Base-by-base conservation (phyloP, 169 alveolate genomes). In the Haemoproteus tartakovskyi region DNA sequence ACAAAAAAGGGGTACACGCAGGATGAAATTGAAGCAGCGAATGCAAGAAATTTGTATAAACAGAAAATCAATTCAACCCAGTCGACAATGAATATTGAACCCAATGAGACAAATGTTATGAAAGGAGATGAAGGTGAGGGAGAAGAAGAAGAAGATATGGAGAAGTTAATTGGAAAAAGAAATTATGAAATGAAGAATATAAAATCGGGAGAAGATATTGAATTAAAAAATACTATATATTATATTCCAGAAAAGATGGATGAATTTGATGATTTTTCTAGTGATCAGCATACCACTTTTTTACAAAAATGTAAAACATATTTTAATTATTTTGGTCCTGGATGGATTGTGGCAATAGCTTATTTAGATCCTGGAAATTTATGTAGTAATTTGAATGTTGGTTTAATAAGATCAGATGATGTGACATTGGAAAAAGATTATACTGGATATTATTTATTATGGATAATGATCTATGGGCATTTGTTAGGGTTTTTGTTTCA, bases 281-380 rank as follows among this genome's bases (percentile, higher is more conserved):
- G 11, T 22, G 52, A 12, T 16, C 37, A 18, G 8, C 33, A 33
- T 16, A 16, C 41, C 2, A 33, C 74, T 21, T 52, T 67, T 6
- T 14, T 38, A 19, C 37, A 52, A 8, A 67, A 67, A 41, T 26
- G 51, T 26, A 67, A 43, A 67, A 67, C 56, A 70, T 78, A 57
- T 52, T 79, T 81, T 45, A 81, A 51, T 18, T 87, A 79, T 50
- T 61, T 81, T 47, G 91, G 91, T 2, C 91, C 92, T 0, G 92
- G 92, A 14, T 87, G 92, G 92, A 78, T 87, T 3, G 87, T 87
- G 14, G 86, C 92, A 0, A 78, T 87, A 67, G 92, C 92, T 1
- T 87, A 79, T 60, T 63, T 87, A 26, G 92, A 87, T 21, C 92
- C 92, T 1, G 92, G 92, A 12, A 87, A 87, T 48, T 61, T 87